These are phyloP conservation scores for Coniochaeta pulveracea DNA, from an alignment of 2,329 filamentous ascomycete species.

Conservation along the genomic window DNA sequence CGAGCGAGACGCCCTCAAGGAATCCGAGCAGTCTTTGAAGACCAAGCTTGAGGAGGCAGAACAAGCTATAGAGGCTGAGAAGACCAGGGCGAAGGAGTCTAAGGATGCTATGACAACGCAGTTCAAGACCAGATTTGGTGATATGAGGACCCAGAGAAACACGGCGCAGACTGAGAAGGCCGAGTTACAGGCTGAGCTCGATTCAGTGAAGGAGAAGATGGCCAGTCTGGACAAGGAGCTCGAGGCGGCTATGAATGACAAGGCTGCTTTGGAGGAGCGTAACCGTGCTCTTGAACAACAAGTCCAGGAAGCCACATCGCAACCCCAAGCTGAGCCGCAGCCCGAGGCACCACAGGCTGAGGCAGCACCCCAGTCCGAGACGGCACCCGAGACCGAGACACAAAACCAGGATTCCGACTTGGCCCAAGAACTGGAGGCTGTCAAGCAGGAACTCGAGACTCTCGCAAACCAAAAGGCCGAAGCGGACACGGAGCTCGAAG, in stretches of 20 bases:
- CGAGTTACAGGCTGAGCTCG: constrained; percentile 37
- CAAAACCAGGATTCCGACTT: constrained; percentile 24
- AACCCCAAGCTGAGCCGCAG: constrained; percentile 11
- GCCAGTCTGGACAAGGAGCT: constrained; percentile 38
- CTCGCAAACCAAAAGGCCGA: constrained; percentile 57
- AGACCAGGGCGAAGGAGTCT: constrained; percentile 38
- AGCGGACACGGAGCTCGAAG: constrained; percentile 51
- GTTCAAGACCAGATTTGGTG: constrained; percentile 47
- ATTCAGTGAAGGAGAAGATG: constrained; percentile 28
- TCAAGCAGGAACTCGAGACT: constrained; percentile 48
- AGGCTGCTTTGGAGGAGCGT: constrained; percentile 20
- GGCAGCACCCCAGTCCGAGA: background rate
- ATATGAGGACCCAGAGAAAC: constrained; percentile 41
- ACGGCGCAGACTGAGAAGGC: constrained; percentile 40
- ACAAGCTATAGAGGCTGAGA: constrained; percentile 39
- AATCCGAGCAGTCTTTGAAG: constrained; percentile 38
- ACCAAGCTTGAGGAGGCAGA: constrained; percentile 41
- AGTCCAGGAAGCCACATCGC: constrained; percentile 6
- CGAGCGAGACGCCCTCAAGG: constrained; percentile 48
- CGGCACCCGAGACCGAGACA: background rate
- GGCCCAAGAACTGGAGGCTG: constrained; percentile 13
- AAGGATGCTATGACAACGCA: constrained; percentile 47
- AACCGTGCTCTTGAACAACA: constrained; percentile 30
- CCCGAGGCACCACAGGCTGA: constrained; percentile 29
- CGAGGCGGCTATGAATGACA: constrained; percentile 30